Conservation (phyloP, 345 rosid genomes). For the Eucalyptus pauciflora region DNA sequence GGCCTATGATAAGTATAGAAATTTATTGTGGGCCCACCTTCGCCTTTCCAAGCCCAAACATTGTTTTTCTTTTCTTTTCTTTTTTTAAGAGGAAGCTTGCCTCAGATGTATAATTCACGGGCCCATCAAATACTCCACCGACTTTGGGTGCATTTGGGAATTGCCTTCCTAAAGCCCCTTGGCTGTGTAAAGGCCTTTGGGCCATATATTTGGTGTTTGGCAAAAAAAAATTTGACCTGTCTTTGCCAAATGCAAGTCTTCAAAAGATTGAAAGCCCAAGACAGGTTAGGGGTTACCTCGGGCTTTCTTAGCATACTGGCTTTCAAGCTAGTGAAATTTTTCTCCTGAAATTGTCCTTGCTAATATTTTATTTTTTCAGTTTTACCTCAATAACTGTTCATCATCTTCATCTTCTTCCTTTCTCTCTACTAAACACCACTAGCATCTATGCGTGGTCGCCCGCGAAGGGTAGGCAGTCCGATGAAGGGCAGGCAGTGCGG, state of each 20-base stretch:
- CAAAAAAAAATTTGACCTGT: rapidly evolving
- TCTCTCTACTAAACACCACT: rapidly evolving
- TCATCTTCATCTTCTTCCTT: no score
- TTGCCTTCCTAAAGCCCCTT: no score
- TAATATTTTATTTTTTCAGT: rapidly evolving
- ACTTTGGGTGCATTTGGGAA: background rate
- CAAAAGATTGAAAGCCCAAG: rapidly evolving
- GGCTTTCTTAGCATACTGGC: rapidly evolving
- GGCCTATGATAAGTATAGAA: background rate
- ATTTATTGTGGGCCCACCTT: background rate
- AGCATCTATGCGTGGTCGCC: rapidly evolving
- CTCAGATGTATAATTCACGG: rapidly evolving
- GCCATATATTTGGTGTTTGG: no score
- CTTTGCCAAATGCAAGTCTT: no score
- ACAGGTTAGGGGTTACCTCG: rapidly evolving
- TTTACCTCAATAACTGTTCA: rapidly evolving
- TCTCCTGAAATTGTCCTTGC: rapidly evolving
- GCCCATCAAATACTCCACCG: background rate
- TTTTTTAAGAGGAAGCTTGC: background rate
- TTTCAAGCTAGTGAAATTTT: rapidly evolving
- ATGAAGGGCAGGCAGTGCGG: rapidly evolving
- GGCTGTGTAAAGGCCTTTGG: no score
- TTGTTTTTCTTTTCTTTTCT: background rate
- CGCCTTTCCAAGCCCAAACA: background rate
- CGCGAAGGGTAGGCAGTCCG: rapidly evolving